Conservation (phyloP, 2,329 filamentous ascomycete genomes). For the Sarocladiaceae sp. region DNA sequence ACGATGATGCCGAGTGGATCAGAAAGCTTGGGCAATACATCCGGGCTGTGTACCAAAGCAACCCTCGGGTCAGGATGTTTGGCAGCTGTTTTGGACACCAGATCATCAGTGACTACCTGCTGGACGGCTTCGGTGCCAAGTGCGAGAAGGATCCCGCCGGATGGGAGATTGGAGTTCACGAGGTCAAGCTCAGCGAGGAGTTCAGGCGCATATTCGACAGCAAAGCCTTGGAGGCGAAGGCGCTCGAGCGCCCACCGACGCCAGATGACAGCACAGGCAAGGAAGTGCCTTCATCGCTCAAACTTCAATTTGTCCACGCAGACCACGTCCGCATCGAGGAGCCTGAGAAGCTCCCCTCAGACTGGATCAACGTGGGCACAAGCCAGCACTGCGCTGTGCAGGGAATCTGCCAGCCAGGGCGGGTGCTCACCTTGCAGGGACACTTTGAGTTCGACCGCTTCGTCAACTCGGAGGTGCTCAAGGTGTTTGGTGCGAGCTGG, state of each 20-base stretch:
- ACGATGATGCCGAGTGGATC: conserved; percentile 20
- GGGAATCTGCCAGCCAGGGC: conserved; percentile 29
- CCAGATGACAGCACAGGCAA: neutral
- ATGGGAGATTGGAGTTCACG: conserved; percentile 25
- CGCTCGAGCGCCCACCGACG: neutral
- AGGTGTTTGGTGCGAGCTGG: conserved; percentile 24
- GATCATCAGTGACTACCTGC: conserved; percentile 29
- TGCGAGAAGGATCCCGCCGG: conserved; percentile 21
- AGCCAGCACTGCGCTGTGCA: conserved; percentile 28
- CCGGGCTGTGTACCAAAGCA: conserved; percentile 19
- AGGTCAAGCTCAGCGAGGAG: conserved; percentile 17
- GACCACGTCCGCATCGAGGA: conserved; percentile 19
- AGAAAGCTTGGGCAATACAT: conserved; percentile 17
- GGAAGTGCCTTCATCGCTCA: conserved; percentile 13
- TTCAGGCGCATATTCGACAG: conserved; percentile 13
- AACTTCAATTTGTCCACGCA: conserved; percentile 31
- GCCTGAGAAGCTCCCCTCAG: conserved; percentile 10
- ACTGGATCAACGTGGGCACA: conserved; percentile 17
- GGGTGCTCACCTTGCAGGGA: conserved; percentile 34
- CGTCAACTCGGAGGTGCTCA: conserved; percentile 30
- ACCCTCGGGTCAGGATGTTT: conserved; percentile 29
- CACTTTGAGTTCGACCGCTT: conserved; percentile 38
- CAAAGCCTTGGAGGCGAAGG: neutral
- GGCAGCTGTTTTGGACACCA: conserved; percentile 39
- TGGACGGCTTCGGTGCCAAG: conserved; percentile 20